Base-by-base conservation (phyloP, 208 protist species). In the Kentomonas sorsogonicus region DNA sequence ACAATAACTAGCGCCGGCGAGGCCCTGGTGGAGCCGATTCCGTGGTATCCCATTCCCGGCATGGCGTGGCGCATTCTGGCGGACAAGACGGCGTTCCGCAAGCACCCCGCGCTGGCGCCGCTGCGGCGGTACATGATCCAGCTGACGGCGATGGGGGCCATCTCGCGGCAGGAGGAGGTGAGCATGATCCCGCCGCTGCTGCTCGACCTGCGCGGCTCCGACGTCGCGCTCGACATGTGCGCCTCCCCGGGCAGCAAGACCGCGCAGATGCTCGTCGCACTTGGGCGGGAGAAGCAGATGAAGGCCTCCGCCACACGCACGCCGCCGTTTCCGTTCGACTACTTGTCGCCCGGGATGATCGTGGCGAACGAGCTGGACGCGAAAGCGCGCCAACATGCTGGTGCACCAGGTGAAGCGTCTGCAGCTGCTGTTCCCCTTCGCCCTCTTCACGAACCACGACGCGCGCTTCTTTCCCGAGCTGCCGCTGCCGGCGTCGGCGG, bases 161-260 rank as follows among this genome's bases (percentile, higher is more conserved):
- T 93, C 45, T 92, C 74, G 7, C 65, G 89, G 6, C 87, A 94
- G 66, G 81, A 89, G 52, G 83, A 90, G 38, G 79, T 89, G 2
- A 87, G 77, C 7, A 91, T 94, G 87, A 70, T 94, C 47, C 87
- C 87, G 22, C 70, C 83, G 7, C 89, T 91, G 48, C 53, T 94
- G 45, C 69, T 96, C n/a, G 63, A 93, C 43, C 33, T 36, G 7
- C 5, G 11, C 33, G 33, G 7, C 7, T 5, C 33, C 33, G 33
- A 36, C 11, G 33, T 11, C 7, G 33, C 33, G 11, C 77, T 96
- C 2, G 90, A 96, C 66, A 89, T 96, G 83, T 96, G 90, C 48
- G 85, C 87, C 43, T 93, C 90, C 23, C 90, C 90, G 1, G 90
- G 90, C 10, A 92, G 83, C n/a, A 96, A 96, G 68, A 92, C 86